Evolutionary conservation across 805 yeast genomes (phyloP).

Genomic region (Candida bentonensis): DNA sequence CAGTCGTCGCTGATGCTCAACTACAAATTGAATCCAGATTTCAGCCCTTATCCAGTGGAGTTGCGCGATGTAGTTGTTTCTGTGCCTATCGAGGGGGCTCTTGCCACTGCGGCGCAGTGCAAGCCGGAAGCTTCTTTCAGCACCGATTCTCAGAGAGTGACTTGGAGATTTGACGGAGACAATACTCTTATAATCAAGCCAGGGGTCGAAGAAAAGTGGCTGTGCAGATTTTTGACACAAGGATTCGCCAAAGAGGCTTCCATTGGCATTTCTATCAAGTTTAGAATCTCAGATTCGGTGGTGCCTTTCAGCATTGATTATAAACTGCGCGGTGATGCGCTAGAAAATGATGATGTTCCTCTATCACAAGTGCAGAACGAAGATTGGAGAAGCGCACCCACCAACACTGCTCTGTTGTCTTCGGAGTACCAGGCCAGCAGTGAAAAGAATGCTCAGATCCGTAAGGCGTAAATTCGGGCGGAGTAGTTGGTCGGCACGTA

Average conservation of each 20-base stretch:
- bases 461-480: too few relatives aligned
- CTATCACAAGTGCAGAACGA: background rate
- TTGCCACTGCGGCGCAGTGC: slow-evolving; percentile 58
- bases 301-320: background rate
- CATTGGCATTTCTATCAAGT: slow-evolving; percentile 52
- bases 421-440: background rate
- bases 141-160: slow-evolving; percentile 70
- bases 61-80: slow-evolving; percentile 49
- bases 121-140: slow-evolving; percentile 89
- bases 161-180: slow-evolving; percentile 55
- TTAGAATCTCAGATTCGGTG: slow-evolving; percentile 7
- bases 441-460: background rate
- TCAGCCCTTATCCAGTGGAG: slow-evolving; percentile 27
- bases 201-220: slow-evolving; percentile 41
- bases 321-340: background rate
- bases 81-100: slow-evolving; percentile 47
- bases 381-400: background rate
- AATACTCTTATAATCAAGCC: slow-evolving; percentile 6
- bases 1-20: slow-evolving; percentile 79
- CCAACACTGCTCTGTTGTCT: background rate
- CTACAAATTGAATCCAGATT: slow-evolving; percentile 39
- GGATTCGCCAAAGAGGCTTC: slow-evolving; percentile 58
- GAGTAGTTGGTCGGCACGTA: background rate
- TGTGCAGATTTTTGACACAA: slow-evolving; percentile 76
- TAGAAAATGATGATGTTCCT: background rate